Base-by-base conservation (phyloP, 2,329 filamentous ascomycete species). In the Diaporthe sp. region DNA sequence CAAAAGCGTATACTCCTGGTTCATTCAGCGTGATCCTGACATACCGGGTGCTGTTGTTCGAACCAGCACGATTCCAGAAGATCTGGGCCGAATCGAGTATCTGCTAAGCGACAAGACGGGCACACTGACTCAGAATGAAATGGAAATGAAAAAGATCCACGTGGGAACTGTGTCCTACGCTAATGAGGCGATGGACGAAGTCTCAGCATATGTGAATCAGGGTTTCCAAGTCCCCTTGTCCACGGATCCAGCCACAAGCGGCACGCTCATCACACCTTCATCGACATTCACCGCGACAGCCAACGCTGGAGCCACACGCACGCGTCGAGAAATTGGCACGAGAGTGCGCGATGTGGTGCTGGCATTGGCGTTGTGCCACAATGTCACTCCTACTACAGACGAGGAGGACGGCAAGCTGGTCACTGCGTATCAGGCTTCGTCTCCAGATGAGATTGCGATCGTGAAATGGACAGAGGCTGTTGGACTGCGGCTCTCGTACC, bases 141-240 rank as follows among this genome's bases (percentile, higher is more conserved):
- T 98, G 96, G 96, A 98, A 81, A 93, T 99, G 89, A 98, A 97
- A 82, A 99, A 99, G 84, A 96, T 99, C 8, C 97, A 99, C 80
- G 95, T 99, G 71, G 97, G 97, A 13, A 99, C 97, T 13, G 97
- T 98, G 1, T 98, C 96, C 1, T 99, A 99, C 80, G 97, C 96
- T 45, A 98, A 98, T 79, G 97, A 99, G 81, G 96, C 97, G 13
- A 99, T 99, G 97, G 97, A 98, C 78, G 97, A 99, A 85, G 97
- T 99, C 17, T 87, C 91, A 17, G 90, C 94, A 0, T 98, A 98
- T 81, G 90, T 99, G 68, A 92, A 90, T 77, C 96, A 98, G 82
- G 94, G 93, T 8, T 98, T 98, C 79, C 89, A 92, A 17, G 82
- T 87, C 54, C 86, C 86, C 52, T 83, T 85, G 8, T 86, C 86